Percentiles rank a stretch among this genome's conserved stretches.
Evolutionary conservation across 441 rosid genomes (phyloP).

Genomic region (Dalechampia spathulata): DNA sequence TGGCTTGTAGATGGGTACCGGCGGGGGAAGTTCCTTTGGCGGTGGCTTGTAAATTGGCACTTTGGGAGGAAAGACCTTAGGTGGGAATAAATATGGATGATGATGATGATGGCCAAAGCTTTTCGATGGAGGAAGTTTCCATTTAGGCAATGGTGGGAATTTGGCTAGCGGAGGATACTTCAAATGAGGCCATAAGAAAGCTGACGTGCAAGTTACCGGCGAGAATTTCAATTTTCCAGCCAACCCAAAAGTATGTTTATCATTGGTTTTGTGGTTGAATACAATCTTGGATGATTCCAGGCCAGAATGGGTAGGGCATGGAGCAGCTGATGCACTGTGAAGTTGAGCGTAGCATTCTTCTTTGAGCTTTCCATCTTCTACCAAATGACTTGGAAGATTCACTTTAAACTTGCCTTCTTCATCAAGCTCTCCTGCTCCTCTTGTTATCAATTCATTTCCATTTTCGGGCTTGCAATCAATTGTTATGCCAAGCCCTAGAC

Average conservation of each 20-base stretch:
- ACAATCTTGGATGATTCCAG: conserved; percentile 51
- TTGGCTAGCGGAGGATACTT: conserved; percentile 29
- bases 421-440: conserved; percentile 50
- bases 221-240: conserved; percentile 54
- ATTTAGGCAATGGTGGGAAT: conserved; percentile 21
- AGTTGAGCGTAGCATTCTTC: conserved; percentile 88
- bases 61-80: no score
- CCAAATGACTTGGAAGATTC: conserved; percentile 42
- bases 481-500: conserved; percentile 56
- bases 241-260: conserved; percentile 45
- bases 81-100: no score
- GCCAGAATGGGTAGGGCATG: conserved; percentile 53
- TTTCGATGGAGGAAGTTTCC: conserved; percentile 31
- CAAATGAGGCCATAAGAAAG: conserved; percentile 46
- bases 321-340: conserved; percentile 49
- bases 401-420: conserved; percentile 60
- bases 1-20: no score
- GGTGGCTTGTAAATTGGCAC: no score
- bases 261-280: conserved; percentile 27
- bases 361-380: conserved; percentile 41
- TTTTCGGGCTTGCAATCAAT: conserved; percentile 58
- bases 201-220: conserved; percentile 53
- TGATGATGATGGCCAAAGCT: conserved; percentile 26
- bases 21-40: no score
- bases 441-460: conserved; percentile 47